These are phyloP conservation scores for Zoysia pacifica DNA, from an alignment of 176 grass and related monocot genomes.

Conservation along the genomic window DNA sequence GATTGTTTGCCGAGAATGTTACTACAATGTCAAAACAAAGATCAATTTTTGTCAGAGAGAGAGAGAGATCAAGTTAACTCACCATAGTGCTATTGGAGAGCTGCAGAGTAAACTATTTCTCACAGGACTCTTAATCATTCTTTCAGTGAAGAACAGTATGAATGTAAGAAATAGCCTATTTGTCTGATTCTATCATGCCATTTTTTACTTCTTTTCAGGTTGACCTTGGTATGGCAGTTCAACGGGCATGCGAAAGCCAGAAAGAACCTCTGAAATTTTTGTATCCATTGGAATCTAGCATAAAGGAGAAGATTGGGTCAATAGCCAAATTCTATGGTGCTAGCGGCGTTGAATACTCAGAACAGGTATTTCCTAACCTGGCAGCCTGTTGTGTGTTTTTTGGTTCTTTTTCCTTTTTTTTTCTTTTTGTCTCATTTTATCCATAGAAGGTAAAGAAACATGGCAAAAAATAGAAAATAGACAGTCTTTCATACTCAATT, in stretches of 20 bases:
- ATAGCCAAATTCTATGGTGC: conserved; percentile 93
- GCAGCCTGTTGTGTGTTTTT: neutral
- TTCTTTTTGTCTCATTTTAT: neutral
- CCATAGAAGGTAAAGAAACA: neutral
- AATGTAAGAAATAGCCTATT: neutral
- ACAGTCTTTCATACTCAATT: neutral
- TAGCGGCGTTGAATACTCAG: conserved; percentile 83
- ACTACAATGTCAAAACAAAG: neutral
- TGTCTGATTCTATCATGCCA: neutral
- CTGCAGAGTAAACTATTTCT: no score
- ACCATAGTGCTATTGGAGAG: no score
- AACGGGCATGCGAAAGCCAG: conserved; percentile 88
- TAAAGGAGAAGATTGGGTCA: conserved; percentile 95
- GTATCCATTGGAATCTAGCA: conserved; percentile 78
- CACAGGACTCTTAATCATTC: no score
- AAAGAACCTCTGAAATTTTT: conserved; percentile 72
- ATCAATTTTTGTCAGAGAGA: neutral
- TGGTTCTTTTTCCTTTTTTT: neutral
- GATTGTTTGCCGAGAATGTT: neutral
- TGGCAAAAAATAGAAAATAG: neutral
- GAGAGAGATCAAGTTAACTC: no score
- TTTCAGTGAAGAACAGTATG: neutral
- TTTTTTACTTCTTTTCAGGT: conserved; percentile 55
- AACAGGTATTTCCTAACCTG: conserved; percentile 54
- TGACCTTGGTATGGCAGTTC: conserved; percentile 90